Evolutionary conservation across 306 rosid genomes (phyloP).

Genomic region (Abrus precatorius): DNA sequence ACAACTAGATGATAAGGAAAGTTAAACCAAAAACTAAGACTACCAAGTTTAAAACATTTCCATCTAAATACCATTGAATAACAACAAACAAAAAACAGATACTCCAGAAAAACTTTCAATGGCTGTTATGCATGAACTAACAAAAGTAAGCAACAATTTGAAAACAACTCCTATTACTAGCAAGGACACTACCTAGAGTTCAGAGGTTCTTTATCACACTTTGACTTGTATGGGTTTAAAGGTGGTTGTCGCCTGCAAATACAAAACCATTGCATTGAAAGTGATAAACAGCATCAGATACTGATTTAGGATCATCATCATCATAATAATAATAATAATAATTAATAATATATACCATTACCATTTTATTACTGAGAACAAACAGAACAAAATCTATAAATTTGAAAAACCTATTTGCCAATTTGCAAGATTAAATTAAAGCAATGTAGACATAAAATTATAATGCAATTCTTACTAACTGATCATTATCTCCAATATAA

Average conservation of each 20-base stretch:
- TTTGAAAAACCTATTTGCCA: background rate
- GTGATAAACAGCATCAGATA: slow-evolving; percentile 37
- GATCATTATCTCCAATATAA: slow-evolving; percentile 25
- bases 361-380: slow-evolving; percentile 4
- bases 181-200: slow-evolving; percentile 72
- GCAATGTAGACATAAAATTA: background rate
- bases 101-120: slow-evolving; percentile 16
- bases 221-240: slow-evolving; percentile 76
- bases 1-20: slow-evolving; percentile 20
- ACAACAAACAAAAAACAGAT: slow-evolving; percentile 10
- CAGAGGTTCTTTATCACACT: slow-evolving; percentile 91
- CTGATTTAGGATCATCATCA: slow-evolving; percentile 6
- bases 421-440: background rate
- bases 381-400: slow-evolving; percentile 1
- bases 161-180: slow-evolving; percentile 12
- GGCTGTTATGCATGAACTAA: slow-evolving; percentile 16
- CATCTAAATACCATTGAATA: slow-evolving; percentile 30
- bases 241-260: slow-evolving; percentile 81
- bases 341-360: background rate
- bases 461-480: background rate
- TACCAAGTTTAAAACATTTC: background rate
- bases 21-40: slow-evolving; percentile 8
- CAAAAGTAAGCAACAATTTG: background rate
- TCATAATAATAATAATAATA: background rate
- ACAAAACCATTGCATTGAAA: slow-evolving; percentile 43